Percentiles rank a stretch among this genome's conserved stretches.
Evolutionary conservation across 2,329 filamentous ascomycete species (phyloP).

Genomic region (Colletotrichum sp.): DNA sequence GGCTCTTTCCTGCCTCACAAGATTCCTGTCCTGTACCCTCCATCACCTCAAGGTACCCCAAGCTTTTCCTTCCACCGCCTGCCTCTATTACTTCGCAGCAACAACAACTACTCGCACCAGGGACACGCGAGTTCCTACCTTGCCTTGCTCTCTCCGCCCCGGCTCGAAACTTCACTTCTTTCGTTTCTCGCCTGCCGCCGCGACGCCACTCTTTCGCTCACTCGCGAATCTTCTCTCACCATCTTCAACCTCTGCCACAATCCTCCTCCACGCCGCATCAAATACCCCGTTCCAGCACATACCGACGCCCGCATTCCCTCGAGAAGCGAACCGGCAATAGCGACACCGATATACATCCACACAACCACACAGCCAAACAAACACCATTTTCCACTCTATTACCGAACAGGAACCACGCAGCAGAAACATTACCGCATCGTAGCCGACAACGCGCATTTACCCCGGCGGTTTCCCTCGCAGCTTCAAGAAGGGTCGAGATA

Average conservation of each 20-base stretch:
- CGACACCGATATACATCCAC: background rate
- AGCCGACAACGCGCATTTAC: background rate
- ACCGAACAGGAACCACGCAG: background rate
- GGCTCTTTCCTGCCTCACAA: background rate
- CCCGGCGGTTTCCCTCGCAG: background rate
- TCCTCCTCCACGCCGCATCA: background rate
- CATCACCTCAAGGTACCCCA: background rate
- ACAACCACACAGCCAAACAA: background rate
- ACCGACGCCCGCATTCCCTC: background rate
- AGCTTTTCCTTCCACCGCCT: background rate
- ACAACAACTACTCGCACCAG: background rate
- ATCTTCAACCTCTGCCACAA: background rate
- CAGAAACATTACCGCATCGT: background rate
- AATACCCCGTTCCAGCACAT: background rate
- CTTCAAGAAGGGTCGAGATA: background rate
- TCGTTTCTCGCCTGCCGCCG: background rate
- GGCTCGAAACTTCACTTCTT: background rate
- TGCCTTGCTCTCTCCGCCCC: background rate
- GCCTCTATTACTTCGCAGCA: background rate
- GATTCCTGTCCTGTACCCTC: background rate
- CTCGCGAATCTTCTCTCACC: background rate
- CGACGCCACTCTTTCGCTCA: background rate
- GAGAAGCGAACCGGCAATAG: constrained; percentile 1
- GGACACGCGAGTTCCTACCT: background rate
- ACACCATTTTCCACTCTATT: background rate